phyloP scores from a whole-genome alignment of 805 yeast species.

The Hanseniaspora lindneri region DNA sequence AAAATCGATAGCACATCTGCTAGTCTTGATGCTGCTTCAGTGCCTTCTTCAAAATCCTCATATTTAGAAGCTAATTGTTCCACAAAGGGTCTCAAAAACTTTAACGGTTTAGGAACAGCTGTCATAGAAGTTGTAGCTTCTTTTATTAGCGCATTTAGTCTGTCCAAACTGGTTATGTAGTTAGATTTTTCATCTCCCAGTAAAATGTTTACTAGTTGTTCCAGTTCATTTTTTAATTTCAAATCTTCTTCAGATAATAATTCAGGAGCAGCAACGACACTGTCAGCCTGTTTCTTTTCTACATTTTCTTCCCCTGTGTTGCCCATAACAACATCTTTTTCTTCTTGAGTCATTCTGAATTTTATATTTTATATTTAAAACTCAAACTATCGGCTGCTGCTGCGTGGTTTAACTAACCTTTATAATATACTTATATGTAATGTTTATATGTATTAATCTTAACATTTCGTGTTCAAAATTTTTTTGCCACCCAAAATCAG shows the following conservation, averaged over 20 bases:
- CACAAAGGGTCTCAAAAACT: slow-evolving; percentile 82
- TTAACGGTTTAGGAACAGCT: slow-evolving; percentile 97
- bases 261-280: background rate
- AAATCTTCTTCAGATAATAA: slow-evolving; percentile 78
- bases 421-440: too few relatives aligned
- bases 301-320: background rate
- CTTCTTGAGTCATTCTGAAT: slow-evolving; percentile 8
- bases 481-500: background rate
- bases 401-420: background rate
- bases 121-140: slow-evolving; percentile 98
- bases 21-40: slow-evolving; percentile 40
- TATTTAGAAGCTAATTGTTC: slow-evolving; percentile 53
- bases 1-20: slow-evolving; percentile 87
- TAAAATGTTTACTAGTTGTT: slow-evolving; percentile 70
- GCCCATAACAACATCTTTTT: slow-evolving; percentile 6
- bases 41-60: slow-evolving; percentile 45
- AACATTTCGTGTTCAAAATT: background rate
- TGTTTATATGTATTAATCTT: background rate
- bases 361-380: too few relatives aligned
- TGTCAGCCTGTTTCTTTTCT: background rate
- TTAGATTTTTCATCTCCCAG: slow-evolving; percentile 37
- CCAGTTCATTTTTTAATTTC: slow-evolving; percentile 75
- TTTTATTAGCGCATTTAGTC: slow-evolving; percentile 65
- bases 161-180: slow-evolving; percentile 50
- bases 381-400: too few relatives aligned